phyloP scores from a whole-genome alignment of 2,329 filamentous ascomycete species.

The Didymella keratinophila region DNA sequence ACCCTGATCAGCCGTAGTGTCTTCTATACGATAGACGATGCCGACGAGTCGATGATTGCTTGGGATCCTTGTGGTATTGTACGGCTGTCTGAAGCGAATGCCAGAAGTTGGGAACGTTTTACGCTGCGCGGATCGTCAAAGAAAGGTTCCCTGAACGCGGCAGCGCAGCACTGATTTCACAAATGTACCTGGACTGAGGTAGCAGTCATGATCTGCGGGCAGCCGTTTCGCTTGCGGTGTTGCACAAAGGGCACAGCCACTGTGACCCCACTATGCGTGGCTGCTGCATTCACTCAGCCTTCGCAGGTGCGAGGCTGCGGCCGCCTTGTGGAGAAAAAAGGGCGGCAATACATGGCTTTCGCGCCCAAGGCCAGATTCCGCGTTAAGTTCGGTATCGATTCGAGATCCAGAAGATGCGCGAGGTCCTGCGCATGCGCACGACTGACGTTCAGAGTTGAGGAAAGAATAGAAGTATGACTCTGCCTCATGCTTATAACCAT shows the following conservation, averaged over 20 bases:
- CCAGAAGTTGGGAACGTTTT: not conserved
- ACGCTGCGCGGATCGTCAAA: too few species aligned
- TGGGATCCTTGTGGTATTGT: too few species aligned
- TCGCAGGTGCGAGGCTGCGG: not conserved
- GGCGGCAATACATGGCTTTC: constrained; percentile 12
- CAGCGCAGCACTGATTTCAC: not conserved
- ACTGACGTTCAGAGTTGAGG: not conserved
- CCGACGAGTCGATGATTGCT: too few species aligned
- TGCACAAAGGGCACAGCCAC: constrained; percentile 13
- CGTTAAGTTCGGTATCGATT: not conserved
- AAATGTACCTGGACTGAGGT: not conserved
- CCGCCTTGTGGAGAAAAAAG: constrained; percentile 20
- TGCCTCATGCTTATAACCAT: too few species aligned
- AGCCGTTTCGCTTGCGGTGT: constrained; percentile 8
- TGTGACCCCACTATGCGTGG: constrained; percentile 7
- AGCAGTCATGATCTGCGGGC: constrained; percentile 4
- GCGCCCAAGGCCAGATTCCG: not conserved
- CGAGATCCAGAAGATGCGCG: not conserved
- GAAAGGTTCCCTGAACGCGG: not conserved
- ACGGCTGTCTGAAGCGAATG: not conserved
- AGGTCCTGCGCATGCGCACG: not conserved
- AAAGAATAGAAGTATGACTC: not conserved
- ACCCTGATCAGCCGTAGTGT: too few species aligned
- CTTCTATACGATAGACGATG: too few species aligned
- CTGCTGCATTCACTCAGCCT: constrained; percentile 12